A percentile compares a stretch with the other conserved stretches of the same genome.
Conservation (phyloP, 2,329 filamentous ascomycete species). For the Penicillium decumbens region DNA sequence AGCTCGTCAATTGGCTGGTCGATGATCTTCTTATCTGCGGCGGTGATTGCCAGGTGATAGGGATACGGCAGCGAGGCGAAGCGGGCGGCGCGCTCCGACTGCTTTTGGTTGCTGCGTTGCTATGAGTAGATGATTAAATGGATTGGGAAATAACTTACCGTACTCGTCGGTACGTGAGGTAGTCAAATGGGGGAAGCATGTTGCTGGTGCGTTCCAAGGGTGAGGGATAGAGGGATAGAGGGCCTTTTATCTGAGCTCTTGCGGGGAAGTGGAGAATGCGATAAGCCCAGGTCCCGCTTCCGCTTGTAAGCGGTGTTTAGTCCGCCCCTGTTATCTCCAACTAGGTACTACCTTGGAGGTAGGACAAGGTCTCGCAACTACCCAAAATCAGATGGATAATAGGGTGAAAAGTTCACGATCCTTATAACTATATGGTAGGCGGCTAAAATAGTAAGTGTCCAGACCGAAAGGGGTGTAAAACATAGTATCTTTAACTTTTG, state of each 20-base stretch:
- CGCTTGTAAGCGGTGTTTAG: slow-evolving; percentile 16
- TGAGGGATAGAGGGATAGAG: slow-evolving; percentile 5
- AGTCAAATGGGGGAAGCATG: slow-evolving; percentile 57
- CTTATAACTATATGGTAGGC: too few relatives aligned
- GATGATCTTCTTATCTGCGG: slow-evolving; percentile 63
- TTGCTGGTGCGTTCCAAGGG: slow-evolving; percentile 4
- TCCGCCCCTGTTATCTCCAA: slow-evolving; percentile 5
- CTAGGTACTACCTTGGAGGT: background rate
- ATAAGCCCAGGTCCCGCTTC: slow-evolving; percentile 10
- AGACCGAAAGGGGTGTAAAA: too few relatives aligned
- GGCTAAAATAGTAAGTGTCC: too few relatives aligned
- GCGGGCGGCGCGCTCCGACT: slow-evolving; percentile 65
- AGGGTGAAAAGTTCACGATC: too few relatives aligned
- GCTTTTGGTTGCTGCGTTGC: slow-evolving; percentile 65
- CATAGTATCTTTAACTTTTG: too few relatives aligned
- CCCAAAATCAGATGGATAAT: too few relatives aligned
- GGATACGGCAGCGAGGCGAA: slow-evolving; percentile 61
- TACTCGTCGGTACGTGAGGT: slow-evolving; percentile 65
- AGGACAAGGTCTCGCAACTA: background rate
- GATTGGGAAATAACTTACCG: slow-evolving; percentile 51
- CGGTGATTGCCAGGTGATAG: slow-evolving; percentile 64
- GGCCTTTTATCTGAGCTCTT: slow-evolving; percentile 14
- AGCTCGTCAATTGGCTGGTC: slow-evolving; percentile 70
- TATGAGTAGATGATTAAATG: background rate
- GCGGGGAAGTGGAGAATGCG: slow-evolving; percentile 22